A percentile compares a stretch with the other conserved stretches of the same genome.
phyloP scores from a whole-genome alignment of 305 asterid genomes.

The Solanum chacoense region DNA sequence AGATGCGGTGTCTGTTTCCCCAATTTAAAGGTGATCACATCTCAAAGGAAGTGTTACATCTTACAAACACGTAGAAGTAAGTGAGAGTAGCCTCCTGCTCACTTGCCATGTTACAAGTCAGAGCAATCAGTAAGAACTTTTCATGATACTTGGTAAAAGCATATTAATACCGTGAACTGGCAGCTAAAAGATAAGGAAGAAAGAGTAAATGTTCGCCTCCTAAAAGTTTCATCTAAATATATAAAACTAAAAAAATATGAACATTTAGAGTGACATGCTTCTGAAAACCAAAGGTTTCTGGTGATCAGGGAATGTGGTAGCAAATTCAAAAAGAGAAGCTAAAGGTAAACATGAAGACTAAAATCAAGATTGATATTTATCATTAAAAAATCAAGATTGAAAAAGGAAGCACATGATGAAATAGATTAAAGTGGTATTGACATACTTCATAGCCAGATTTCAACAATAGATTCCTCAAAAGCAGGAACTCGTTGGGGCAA shows the following conservation, averaged over 20 bases:
- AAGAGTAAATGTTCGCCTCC: background rate
- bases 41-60: background rate
- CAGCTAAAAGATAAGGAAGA: background rate
- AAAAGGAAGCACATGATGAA: background rate
- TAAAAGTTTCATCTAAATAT: background rate
- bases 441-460: slow-evolving; percentile 28
- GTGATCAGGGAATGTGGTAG: background rate
- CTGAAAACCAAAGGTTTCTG: background rate
- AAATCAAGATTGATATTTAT: background rate
- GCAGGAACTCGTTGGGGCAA: slow-evolving; percentile 23
- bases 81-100: background rate
- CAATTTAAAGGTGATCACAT: background rate
- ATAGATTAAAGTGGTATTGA: background rate
- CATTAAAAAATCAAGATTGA: background rate
- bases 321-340: background rate
- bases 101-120: background rate
- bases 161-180: background rate
- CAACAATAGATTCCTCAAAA: slow-evolving; percentile 17
- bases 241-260: background rate
- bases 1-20: background rate
- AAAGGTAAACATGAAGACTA: background rate
- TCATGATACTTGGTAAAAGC: background rate
- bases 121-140: background rate
- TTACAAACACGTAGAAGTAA: background rate
- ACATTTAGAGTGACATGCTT: background rate